A percentile compares a stretch with the other conserved stretches of the same genome.
phyloP scores from a whole-genome alignment of 768 basidiomycete genomes.

The Lepiota venenata region DNA sequence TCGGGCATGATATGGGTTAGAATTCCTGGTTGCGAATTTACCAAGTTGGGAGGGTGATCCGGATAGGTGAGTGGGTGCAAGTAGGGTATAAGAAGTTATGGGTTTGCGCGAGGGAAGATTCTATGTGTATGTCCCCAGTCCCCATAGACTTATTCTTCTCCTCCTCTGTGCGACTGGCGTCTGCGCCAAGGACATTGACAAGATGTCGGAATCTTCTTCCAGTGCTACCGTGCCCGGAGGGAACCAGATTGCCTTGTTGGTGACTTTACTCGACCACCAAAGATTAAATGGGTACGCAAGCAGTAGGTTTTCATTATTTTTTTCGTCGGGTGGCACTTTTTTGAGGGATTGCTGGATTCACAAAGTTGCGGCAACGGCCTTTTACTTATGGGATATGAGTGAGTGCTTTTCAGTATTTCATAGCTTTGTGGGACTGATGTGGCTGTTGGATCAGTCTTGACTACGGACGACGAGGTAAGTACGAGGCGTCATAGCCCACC shows the following conservation, averaged over 20 bases:
- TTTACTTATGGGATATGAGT: constrained; percentile 2
- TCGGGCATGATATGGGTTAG: too few relatives aligned
- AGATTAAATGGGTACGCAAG: background rate
- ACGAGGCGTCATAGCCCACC: background rate
- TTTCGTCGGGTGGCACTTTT: background rate
- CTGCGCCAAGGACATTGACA: too few relatives aligned
- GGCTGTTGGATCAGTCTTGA: background rate
- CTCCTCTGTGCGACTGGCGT: too few relatives aligned
- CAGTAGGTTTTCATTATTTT: background rate
- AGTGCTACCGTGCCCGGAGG: background rate
- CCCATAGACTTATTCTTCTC: too few relatives aligned
- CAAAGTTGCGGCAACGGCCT: background rate
- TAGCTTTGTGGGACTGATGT: background rate
- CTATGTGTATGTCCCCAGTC: too few relatives aligned
- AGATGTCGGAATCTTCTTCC: background rate
- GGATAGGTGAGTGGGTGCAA: too few relatives aligned
- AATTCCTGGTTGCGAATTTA: too few relatives aligned
- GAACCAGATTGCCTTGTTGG: background rate
- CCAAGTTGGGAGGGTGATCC: too few relatives aligned
- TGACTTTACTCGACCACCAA: background rate
- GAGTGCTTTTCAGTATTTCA: background rate
- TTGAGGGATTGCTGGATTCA: background rate
- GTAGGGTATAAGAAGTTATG: too few relatives aligned
- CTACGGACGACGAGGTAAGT: background rate
- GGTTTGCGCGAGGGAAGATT: too few relatives aligned